Percentiles rank a stretch among this genome's conserved stretches.
Evolutionary conservation across 352 stramenopile genomes (phyloP).

Genomic region (Phytophthora rubi): DNA sequence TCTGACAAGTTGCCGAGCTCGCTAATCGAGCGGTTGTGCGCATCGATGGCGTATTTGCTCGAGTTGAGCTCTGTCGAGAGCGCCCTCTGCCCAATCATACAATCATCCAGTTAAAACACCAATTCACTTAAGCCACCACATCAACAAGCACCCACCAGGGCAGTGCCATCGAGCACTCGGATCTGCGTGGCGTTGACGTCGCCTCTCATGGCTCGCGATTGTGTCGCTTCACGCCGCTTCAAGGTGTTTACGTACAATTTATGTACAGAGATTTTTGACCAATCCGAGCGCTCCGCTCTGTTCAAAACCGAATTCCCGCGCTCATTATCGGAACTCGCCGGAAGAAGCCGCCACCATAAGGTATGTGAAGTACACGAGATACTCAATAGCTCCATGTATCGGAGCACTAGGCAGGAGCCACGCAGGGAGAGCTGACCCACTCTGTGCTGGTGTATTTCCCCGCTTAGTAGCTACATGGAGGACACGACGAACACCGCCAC

Average conservation of each 20-base stretch:
- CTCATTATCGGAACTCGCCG: conserved; percentile 17
- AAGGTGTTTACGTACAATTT: conserved; percentile 22
- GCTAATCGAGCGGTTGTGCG: conserved; percentile 71
- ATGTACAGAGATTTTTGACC: conserved; percentile 17
- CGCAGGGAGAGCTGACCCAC: neutral
- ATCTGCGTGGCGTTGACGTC: conserved; percentile 38
- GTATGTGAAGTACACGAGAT: conserved; percentile 1
- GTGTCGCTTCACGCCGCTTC: conserved; percentile 24
- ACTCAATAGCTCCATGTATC: neutral
- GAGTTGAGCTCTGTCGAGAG: conserved; percentile 76
- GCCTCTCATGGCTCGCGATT: conserved; percentile 18
- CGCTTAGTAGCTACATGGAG: conserved; percentile 30
- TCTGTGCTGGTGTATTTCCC: neutral
- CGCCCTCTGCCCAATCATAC: conserved; percentile 23
- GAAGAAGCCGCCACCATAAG: conserved; percentile 26
- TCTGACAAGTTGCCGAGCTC: conserved; percentile 71
- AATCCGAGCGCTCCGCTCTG: conserved; percentile 8
- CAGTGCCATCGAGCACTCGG: conserved; percentile 43
- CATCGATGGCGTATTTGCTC: conserved; percentile 82
- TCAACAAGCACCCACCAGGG: conserved; percentile 34
- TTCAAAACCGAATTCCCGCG: conserved; percentile 33
- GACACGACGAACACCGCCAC: conserved; percentile 34
- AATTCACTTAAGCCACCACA: neutral
- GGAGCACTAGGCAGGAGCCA: neutral
- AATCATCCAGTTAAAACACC: neutral